Percentiles rank a stretch among this genome's conserved stretches.
Conservation (phyloP, 2,329 filamentous ascomycete species). For the Lachnellula arida region DNA sequence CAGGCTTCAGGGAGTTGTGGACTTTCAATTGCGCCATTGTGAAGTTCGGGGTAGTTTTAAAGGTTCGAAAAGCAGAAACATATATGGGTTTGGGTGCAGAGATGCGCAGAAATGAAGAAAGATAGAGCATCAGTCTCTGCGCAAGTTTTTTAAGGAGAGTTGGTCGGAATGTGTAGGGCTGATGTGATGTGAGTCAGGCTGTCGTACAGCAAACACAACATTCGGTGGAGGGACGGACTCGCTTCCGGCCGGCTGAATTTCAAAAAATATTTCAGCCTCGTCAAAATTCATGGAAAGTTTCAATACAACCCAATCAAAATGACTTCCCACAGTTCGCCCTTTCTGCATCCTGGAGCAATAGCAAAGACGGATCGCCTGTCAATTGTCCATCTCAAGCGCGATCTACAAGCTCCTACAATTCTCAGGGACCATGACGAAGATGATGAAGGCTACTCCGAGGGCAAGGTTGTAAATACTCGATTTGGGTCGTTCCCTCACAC, state of each 20-base stretch:
- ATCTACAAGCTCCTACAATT: constrained; percentile 74
- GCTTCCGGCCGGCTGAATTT: neutral
- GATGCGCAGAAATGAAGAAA: constrained; percentile 9
- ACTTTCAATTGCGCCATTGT: constrained; percentile 28
- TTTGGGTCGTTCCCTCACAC: constrained; percentile 88
- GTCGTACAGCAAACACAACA: neutral
- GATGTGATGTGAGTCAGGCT: neutral
- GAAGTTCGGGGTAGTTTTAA: constrained; percentile 3
- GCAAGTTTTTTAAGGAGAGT: neutral
- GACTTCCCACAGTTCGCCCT: constrained; percentile 56
- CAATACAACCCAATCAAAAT: constrained; percentile 15
- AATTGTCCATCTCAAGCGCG: constrained; percentile 83
- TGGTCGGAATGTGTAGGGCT: neutral
- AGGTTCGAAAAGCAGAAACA: constrained; percentile 11
- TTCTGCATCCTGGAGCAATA: constrained; percentile 63
- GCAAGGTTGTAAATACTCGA: constrained; percentile 80
- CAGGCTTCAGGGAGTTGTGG: constrained; percentile 31
- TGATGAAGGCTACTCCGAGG: constrained; percentile 69
- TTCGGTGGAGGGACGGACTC: constrained; percentile 1
- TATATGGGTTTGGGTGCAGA: constrained; percentile 8
- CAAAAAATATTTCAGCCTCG: constrained; percentile 8
- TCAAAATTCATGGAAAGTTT: constrained; percentile 3
- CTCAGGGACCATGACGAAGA: constrained; percentile 58
- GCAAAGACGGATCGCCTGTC: constrained; percentile 66
- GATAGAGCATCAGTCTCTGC: constrained; percentile 17